Evolutionary conservation across 2,329 filamentous ascomycete genomes (phyloP).

Genomic region (Akanthomyces dipterigenus): DNA sequence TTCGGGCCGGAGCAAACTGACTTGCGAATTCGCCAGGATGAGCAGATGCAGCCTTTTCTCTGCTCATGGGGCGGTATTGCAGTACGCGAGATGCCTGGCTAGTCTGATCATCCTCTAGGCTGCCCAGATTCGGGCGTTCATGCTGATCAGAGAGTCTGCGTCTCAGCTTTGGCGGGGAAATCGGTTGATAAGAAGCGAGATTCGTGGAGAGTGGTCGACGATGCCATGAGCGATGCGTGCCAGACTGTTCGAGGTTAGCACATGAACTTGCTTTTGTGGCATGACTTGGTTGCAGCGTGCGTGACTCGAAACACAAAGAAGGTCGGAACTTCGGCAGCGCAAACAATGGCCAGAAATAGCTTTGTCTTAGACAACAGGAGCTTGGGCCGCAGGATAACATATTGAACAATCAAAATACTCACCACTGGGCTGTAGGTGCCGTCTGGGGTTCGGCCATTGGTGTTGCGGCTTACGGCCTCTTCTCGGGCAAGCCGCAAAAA

Average conservation of each 20-base stretch:
- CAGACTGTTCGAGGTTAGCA: constrained; percentile 33
- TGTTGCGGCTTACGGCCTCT: constrained; percentile 35
- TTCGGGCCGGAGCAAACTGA: constrained; percentile 18
- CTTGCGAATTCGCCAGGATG: constrained; percentile 31
- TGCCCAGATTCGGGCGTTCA: constrained; percentile 34
- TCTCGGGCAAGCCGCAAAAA: constrained; percentile 54
- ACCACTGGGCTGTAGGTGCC: constrained; percentile 37
- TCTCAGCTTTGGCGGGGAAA: constrained; percentile 43
- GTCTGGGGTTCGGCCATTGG: constrained; percentile 27
- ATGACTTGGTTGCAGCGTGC: background rate
- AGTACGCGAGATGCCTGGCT: constrained; percentile 34
- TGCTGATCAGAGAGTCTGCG: constrained; percentile 53
- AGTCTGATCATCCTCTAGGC: constrained; percentile 38
- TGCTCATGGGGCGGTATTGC: constrained; percentile 34
- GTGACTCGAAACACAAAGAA: background rate
- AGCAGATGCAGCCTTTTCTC: constrained; percentile 36
- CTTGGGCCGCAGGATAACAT: constrained; percentile 1
- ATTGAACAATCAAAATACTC: constrained; percentile 27
- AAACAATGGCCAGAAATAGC: background rate
- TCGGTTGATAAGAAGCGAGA: constrained; percentile 39
- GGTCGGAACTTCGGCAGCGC: background rate
- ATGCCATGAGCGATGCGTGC: constrained; percentile 38
- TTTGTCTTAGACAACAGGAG: background rate
- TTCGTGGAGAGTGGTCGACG: constrained; percentile 49
- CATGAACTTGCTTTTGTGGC: background rate